Base-by-base conservation (phyloP, 2,329 filamentous ascomycete genomes). In the Aspergillus pseudoglaucus region DNA sequence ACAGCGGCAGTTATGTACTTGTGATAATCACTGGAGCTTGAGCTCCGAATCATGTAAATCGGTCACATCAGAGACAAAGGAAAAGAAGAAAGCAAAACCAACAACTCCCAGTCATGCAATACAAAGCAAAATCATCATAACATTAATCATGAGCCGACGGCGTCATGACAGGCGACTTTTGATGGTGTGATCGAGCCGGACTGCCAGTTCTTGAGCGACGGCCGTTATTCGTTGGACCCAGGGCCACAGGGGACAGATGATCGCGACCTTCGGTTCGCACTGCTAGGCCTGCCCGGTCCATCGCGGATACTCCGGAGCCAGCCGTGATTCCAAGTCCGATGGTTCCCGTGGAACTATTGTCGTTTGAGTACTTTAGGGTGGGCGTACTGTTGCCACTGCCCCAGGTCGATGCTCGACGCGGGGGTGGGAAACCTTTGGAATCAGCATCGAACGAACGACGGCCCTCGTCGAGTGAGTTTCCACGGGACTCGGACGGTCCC, bases 261-360 rank as follows among this genome's bases (percentile, higher is more conserved):
- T 97, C 93, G 46, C 89, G 77, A 63, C 89, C 95, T 63, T 96
- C 91, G 0, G 88, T 94, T 56, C 91, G 76, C 2, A 89, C 80
- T 46, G 88, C 83, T 53, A 96, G 66, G 1, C 90, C 90, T 42
- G 80, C 83, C 35, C 89, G 70, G 47, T 81, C 79, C 55, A 80
- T 78, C 8, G 74, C 64, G 53, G 73, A 60, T n/a, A 49, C 6
- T 48, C 62, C 51, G 60, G 58, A 45, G 43, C 63, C 57, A 40
- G 53, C 56, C 40, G 64, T 59, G 54, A 69, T 63, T 38, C 68
- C 64, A 47, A 69, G 50, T 23, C 66, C 63, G 42, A 69, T 63
- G 6, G 64, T 68, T 18, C 59, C 63, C 1, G 63, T 63, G n/a
- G 68, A 71, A n/a, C 62, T 59, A 45, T 70, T 71, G 48, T 71